These are phyloP conservation scores for Dactylellina cionopaga DNA, from an alignment of 2,329 filamentous ascomycete species.

Conservation along the genomic window DNA sequence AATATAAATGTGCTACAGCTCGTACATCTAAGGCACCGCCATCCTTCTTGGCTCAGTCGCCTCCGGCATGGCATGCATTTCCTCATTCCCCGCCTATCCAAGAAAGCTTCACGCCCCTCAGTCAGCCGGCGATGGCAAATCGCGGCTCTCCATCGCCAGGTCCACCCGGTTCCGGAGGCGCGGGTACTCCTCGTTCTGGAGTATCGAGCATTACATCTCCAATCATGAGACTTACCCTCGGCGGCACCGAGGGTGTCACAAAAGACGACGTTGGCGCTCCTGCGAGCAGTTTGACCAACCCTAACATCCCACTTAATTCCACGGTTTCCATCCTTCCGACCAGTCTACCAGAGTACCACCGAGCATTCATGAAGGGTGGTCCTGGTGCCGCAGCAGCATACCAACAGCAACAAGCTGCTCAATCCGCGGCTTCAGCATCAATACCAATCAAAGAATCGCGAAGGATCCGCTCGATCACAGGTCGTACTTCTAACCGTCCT, in stretches of 20 bases:
- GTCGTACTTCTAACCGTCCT: conserved; percentile 38
- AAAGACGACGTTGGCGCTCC: conserved; percentile 50
- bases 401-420: conserved; percentile 63
- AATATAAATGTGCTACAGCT: conserved; percentile 60
- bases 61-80: conserved; percentile 64
- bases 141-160: conserved; percentile 43
- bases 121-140: conserved; percentile 2
- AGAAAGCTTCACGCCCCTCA: conserved; percentile 39
- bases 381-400: conserved; percentile 45
- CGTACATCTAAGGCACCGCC: conserved; percentile 67
- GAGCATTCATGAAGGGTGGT: conserved; percentile 83
- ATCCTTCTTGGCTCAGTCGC: conserved; percentile 69
- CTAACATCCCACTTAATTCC: conserved; percentile 67
- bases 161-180: conserved; percentile 20
- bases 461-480: conserved; percentile 30
- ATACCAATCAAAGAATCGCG: conserved; percentile 47
- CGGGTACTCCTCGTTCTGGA: conserved; percentile 29
- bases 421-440: conserved; percentile 60
- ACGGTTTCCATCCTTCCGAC: conserved; percentile 92
- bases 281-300: conserved; percentile 65
- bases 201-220: conserved; percentile 42
- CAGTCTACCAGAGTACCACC: conserved; percentile 88
- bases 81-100: conserved; percentile 54
- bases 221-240: conserved; percentile 37
- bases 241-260: conserved; percentile 35